Base-by-base conservation (phyloP, 1,284 basidiomycete genomes). In the Pseudozyma tsukubaensis region DNA sequence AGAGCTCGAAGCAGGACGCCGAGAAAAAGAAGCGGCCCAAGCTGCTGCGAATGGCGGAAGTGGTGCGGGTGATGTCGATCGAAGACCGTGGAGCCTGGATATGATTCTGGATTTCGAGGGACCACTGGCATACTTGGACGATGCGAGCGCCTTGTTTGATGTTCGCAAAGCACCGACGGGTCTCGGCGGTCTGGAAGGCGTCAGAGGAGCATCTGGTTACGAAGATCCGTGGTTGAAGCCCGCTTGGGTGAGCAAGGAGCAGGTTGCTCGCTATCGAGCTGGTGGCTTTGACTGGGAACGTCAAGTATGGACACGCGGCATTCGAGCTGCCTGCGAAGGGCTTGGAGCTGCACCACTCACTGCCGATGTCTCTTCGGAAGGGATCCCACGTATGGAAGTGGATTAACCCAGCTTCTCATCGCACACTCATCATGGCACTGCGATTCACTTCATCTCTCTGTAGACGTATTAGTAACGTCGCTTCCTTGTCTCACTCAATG, bases 241-340 rank as follows among this genome's bases (percentile, higher is more conserved):
- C 5, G 69, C 65, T 10, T 72, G 63, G 61, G 52, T 76, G 29
- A 56, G 59, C 24, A 64, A 61, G 24, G 67, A 72, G 16, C 57
- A 63, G 44, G 59, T 72, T 10, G 67, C 72, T 8, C 57, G 75
- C n/a, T 78, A 77, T 53, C 76, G 79, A 7, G 78, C 79, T 11
- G 79, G 78, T 19, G 79, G 79, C 12, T 81, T 77, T 19, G 79
- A 79, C 47, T 81, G 79, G 79, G 64, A 76, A 45, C 61, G 65
- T 13, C 71, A 76, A 21, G 78, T 80, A 8, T 80, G 78, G 78
- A 76, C 61, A 43, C 71, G 78, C 2, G 78, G 62, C 1, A 59
- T 80, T 13, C 53, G 67, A 12, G 66, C 76, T 19, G 68, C 72
- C 16, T 80, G 78, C 48, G 65, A 80, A 49, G 71, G 73, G 1